A percentile compares a stretch with the other conserved stretches of the same genome.
Evolutionary conservation across 1,284 basidiomycete genomes (phyloP).

Genomic region (Mycena citricolor): DNA sequence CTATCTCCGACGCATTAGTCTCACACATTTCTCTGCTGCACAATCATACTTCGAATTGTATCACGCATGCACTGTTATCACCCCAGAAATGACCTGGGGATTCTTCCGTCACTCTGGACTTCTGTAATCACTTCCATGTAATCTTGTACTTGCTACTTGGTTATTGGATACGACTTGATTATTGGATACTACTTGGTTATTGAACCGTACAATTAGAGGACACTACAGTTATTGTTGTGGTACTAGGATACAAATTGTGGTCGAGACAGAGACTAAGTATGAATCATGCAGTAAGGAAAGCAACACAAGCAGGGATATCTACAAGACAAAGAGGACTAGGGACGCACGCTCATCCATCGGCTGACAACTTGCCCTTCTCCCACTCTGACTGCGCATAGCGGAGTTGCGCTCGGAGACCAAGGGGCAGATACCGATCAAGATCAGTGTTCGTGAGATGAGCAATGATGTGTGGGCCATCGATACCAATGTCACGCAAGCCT

Average conservation of each 20-base stretch:
- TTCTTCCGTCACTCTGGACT: slow-evolving; percentile 11
- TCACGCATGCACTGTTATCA: not conserved
- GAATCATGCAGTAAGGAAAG: too few relatives aligned
- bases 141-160: not conserved
- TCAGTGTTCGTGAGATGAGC: not conserved
- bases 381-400: slow-evolving; percentile 1
- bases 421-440: not conserved
- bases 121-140: not conserved
- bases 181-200: too few relatives aligned
- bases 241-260: too few relatives aligned
- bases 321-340: too few relatives aligned
- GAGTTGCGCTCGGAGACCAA: not conserved
- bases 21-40: slow-evolving; percentile 9
- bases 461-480: not conserved
- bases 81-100: slow-evolving; percentile 6
- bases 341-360: too few relatives aligned
- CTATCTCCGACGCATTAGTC: slow-evolving; percentile 15
- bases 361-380: too few relatives aligned
- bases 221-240: too few relatives aligned
- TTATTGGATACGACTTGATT: too few relatives aligned
- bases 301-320: too few relatives aligned
- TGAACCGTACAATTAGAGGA: too few relatives aligned
- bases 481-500: not conserved
- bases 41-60: slow-evolving; percentile 11
- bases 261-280: too few relatives aligned